phyloP scores from a whole-genome alignment of 2,329 filamentous ascomycete species.

The Alternaria viburni region DNA sequence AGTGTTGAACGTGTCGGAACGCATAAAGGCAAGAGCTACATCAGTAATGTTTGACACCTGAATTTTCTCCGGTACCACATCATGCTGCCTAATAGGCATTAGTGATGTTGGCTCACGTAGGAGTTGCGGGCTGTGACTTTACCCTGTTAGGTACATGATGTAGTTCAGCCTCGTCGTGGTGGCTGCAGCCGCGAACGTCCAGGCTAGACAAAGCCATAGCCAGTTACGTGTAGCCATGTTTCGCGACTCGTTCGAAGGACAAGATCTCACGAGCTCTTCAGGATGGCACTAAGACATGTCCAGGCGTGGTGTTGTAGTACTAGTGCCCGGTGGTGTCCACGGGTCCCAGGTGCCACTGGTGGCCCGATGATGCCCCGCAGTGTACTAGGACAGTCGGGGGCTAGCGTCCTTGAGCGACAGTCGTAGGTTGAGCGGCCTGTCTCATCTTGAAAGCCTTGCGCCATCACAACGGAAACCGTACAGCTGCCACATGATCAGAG shows the following conservation, averaged over 20 bases:
- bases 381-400: rapidly evolving
- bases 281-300: too few relatives aligned
- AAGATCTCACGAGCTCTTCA: too few relatives aligned
- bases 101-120: background rate
- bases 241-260: background rate
- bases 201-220: background rate
- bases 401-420: background rate
- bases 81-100: slow-evolving; percentile 30
- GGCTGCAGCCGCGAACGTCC: background rate
- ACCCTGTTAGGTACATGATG: background rate
- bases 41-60: slow-evolving; percentile 32
- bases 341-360: too few relatives aligned
- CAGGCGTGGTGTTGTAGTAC: too few relatives aligned
- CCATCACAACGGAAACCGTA: too few relatives aligned
- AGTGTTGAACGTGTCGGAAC: slow-evolving; percentile 35
- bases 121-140: background rate
- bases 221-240: background rate
- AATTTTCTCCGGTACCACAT: slow-evolving; percentile 27
- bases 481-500: too few relatives aligned
- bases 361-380: background rate
- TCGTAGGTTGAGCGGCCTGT: too few relatives aligned
- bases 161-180: background rate
- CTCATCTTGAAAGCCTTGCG: too few relatives aligned
- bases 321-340: too few relatives aligned
- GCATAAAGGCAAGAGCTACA: slow-evolving; percentile 42